Base-by-base conservation (phyloP, 2,329 filamentous ascomycete genomes). In the Cytospora mali region DNA sequence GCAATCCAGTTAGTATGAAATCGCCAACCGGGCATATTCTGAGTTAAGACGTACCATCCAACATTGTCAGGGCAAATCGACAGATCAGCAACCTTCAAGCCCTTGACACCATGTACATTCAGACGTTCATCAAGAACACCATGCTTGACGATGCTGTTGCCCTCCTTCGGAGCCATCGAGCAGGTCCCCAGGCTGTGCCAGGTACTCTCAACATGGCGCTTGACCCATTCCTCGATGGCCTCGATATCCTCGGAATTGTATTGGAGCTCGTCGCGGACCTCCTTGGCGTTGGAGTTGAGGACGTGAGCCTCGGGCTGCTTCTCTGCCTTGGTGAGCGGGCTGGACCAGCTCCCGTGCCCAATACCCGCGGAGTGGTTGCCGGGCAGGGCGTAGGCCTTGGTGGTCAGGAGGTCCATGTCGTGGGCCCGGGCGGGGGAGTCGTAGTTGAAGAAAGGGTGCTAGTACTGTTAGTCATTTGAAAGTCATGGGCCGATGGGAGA, bases 51-150 rank as follows among this genome's bases (percentile, higher is more conserved):
- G 7, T 46, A 46, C 42, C 85, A 88, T 65, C 88, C 89, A 25
- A 92, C 89, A 67, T 92, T 93, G 74, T 92, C 89, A 0, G 90
- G 89, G 75, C 89, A 92, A 78, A 92, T 90, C 56, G 83, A 87
- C 51, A 92, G 75, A 74, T 93, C 90, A 14, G 88, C 88, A 27
- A 92, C 89, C 82, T 92, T 92, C 69, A 93, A 82, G 18, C 88
- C 87, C 79, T 91, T 83, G 67, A 92, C 88, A 57, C 89, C 90
- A 72, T 92, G 88, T 3, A 93, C 89, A 68, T 92, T 92, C 61
- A 93, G 82, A 64, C 89, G 84, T 75, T 91, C 88, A 71, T 93
- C 90, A 42, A 93, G 76, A 0, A 93, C 90, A 64, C 90, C 90
- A 70, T 92, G 88, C 78, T 90, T 91, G 74, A 93, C 89, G 70